phyloP scores from a whole-genome alignment of 441 rosid species.

The Erodium trifolium region DNA sequence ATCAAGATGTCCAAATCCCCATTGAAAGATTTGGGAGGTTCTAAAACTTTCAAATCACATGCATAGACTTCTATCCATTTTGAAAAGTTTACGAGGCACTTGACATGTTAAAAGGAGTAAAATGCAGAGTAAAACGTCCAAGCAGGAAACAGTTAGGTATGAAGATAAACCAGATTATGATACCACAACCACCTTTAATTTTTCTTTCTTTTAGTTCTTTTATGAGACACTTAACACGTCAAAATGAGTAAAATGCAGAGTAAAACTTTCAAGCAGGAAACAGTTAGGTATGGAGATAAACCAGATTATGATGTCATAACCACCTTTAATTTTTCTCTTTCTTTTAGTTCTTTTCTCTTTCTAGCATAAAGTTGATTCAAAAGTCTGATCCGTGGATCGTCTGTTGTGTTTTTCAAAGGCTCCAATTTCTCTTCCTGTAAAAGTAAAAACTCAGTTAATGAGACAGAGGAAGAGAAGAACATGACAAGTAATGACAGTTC shows the following conservation, averaged over 20 bases:
- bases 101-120: too few species aligned
- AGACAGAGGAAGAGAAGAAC: conserved; percentile 12
- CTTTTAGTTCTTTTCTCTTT: conserved; percentile 25
- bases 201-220: too few species aligned
- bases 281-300: conserved; percentile 7
- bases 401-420: conserved; percentile 56
- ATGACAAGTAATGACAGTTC: conserved; percentile 20
- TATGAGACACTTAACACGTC: conserved; percentile 1
- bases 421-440: conserved; percentile 67
- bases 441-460: conserved; percentile 14
- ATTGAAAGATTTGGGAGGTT: too few species aligned
- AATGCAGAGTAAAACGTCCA: too few species aligned
- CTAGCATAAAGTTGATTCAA: conserved; percentile 62
- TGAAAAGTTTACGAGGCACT: background rate
- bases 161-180: too few species aligned
- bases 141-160: too few species aligned
- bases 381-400: conserved; percentile 65
- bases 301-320: conserved; percentile 5
- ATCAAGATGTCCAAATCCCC: too few species aligned
- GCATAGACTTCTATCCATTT: background rate
- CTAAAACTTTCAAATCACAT: too few species aligned
- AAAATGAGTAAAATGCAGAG: conserved; percentile 9
- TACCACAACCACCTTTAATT: too few species aligned
- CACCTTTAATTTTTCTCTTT: conserved; percentile 49
- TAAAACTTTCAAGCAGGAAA: conserved; percentile 10